Evolutionary conservation across 1,139 yeast species (phyloP).

Genomic region (Yamadazyma spencermartinsiae): DNA sequence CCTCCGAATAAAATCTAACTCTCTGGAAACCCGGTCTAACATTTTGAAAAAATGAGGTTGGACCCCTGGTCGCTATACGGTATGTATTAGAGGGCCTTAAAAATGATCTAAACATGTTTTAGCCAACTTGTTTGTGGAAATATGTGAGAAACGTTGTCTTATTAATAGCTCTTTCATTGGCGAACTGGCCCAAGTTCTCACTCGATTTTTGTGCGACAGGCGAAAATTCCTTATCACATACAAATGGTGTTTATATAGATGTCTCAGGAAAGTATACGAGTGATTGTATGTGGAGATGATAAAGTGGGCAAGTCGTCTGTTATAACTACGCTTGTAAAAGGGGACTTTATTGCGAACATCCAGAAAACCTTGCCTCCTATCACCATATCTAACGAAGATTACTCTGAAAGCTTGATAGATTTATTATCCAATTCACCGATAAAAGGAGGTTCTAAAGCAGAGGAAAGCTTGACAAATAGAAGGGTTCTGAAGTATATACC

Average conservation of each 20-base stretch:
- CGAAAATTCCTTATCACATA: too few relatives aligned
- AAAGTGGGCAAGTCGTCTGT: constrained; percentile 82
- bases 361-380: constrained; percentile 82
- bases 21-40: neutral
- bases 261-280: constrained; percentile 47
- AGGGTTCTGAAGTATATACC: constrained; percentile 53
- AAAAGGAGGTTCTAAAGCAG: constrained; percentile 8
- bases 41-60: neutral
- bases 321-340: constrained; percentile 78
- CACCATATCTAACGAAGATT: constrained; percentile 55
- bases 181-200: too few relatives aligned
- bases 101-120: neutral
- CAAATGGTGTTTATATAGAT: too few relatives aligned
- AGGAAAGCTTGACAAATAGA: constrained; percentile 13
- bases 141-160: too few relatives aligned
- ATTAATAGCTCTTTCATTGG: too few relatives aligned
- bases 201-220: too few relatives aligned
- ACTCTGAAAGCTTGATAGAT: constrained; percentile 30
- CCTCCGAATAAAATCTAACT: constrained; percentile 12
- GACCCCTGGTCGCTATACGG: too few relatives aligned
- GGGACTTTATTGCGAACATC: constrained; percentile 69
- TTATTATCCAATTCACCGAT: constrained; percentile 18
- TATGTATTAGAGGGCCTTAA: too few relatives aligned
- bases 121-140: too few relatives aligned
- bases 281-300: constrained; percentile 96